phyloP scores from a whole-genome alignment of 345 rosid species.

The Turritis glabra region DNA sequence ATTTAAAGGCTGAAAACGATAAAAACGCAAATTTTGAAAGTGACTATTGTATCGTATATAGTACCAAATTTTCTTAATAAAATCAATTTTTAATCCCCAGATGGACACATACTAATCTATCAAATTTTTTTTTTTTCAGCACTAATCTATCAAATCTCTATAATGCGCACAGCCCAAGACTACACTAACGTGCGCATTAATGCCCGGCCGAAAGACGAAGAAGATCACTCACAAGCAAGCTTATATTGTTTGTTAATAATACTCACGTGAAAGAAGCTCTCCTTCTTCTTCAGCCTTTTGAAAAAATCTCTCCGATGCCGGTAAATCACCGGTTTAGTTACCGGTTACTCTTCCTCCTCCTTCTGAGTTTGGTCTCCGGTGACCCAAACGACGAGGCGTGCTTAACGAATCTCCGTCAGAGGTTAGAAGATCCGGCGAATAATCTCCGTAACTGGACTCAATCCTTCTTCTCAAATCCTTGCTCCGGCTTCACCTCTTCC shows the following conservation, averaged over 20 bases:
- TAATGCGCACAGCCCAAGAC: conserved; percentile 23
- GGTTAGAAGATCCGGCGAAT: conserved; percentile 65
- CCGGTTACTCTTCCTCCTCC: conserved; percentile 36
- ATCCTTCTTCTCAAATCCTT: conserved; percentile 60
- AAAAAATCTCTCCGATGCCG: conserved; percentile 13
- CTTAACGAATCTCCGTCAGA: conserved; percentile 49
- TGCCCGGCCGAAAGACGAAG: conserved; percentile 30
- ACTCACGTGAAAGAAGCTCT: conserved; percentile 14
- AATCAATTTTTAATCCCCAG: neutral
- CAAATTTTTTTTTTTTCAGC: too few species aligned
- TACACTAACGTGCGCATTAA: conserved; percentile 36
- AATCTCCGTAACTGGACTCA: conserved; percentile 87
- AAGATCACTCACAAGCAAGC: conserved; percentile 1
- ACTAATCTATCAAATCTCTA: conserved; percentile 4
- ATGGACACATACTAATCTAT: neutral
- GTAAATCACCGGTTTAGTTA: conserved; percentile 37
- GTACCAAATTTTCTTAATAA: neutral
- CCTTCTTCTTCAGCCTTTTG: neutral
- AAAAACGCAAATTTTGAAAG: neutral
- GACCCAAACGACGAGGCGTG: conserved; percentile 77
- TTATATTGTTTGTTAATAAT: neutral
- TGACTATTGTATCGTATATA: neutral
- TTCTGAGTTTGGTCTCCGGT: conserved; percentile 37
- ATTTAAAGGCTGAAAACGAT: conserved; percentile 10
- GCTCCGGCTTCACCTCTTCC: conserved; percentile 69